These are phyloP conservation scores for Solanum habrochaites DNA, from an alignment of 257 asterid species.

Conservation along the genomic window DNA sequence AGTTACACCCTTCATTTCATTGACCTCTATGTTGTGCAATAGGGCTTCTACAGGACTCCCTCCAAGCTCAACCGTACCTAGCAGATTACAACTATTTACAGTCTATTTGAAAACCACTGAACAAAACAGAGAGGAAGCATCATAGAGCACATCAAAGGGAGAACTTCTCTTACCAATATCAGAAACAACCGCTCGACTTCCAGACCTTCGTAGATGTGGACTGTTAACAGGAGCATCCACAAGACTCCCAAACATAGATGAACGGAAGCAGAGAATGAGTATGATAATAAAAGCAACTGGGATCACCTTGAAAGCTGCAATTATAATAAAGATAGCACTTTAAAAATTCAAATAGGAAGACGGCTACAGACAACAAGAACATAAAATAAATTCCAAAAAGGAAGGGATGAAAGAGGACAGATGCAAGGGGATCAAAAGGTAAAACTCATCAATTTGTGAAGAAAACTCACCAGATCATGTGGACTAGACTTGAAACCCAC, in stretches of 20 bases:
- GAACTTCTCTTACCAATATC: slow-evolving; percentile 53
- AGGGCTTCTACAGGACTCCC: slow-evolving; percentile 45
- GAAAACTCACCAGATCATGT: neutral
- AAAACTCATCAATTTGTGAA: neutral
- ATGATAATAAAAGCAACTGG: slow-evolving; percentile 4
- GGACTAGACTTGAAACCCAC: neutral
- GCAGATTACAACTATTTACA: slow-evolving; percentile 4
- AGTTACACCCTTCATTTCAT: slow-evolving; percentile 68
- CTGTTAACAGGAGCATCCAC: slow-evolving; percentile 51
- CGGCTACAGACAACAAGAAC: neutral
- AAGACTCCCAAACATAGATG: slow-evolving; percentile 90
- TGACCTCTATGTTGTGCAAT: slow-evolving; percentile 32
- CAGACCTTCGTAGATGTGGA: slow-evolving; percentile 91
- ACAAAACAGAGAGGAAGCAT: neutral
- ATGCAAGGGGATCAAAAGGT: neutral
- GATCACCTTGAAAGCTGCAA: slow-evolving; percentile 13
- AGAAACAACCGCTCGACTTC: slow-evolving; percentile 78
- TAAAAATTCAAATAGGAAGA: neutral
- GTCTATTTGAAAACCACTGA: neutral
- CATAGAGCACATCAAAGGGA: neutral
- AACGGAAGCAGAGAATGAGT: slow-evolving; percentile 22
- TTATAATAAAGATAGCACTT: slow-evolving; percentile 1
- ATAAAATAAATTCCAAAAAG: neutral
- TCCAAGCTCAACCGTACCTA: slow-evolving; percentile 44
- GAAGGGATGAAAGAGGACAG: neutral